Base-by-base conservation (phyloP, 805 yeast genomes). In the Candida michaelii region DNA sequence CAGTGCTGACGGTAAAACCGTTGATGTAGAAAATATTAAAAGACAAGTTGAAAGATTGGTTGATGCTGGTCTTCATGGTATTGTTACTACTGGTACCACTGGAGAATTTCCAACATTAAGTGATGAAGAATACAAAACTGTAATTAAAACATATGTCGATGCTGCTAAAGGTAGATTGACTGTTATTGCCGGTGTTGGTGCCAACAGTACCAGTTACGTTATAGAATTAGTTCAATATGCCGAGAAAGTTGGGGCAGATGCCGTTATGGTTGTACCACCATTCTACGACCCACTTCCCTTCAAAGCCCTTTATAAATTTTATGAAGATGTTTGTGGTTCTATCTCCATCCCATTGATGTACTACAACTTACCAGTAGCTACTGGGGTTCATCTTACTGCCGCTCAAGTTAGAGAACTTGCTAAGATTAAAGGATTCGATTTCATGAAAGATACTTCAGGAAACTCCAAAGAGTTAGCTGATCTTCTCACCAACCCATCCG, bases 41-140 rank as follows among this genome's bases (percentile, higher is more conserved):
- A 39, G 34, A 34, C 42, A 42, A 40, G 51, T 47, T 24, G 51
- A 47, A 17, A 44, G 51, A 37, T 37, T 44, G 4, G 46, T 37
- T 24, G 48, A 35, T 4, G 48, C 44, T 36, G 51, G 51, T 12
- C 24, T 47, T 19, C 44, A 47, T 24, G 51, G 51, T 30, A 18
- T 47, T 16, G 51, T 47, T 4, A 44, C 48, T 12, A 47, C 51
- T 19, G 51, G 51, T 27, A 47, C 51, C 16, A 47, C 51, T 39
- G 51, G 51, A 21, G 51, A 47, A 40, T 47, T 47, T 21, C 48
- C 51, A 36, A 30, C 51, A 10, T 39, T 47, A 14, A 44, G 48
- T 10, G 36, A 41, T 9, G 51, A 47, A 30, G 51, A 47, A 34
- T 48, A 47, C 17, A 47, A 47, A 19, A 29, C 30, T n/a, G 48